phyloP scores from a whole-genome alignment of 148 eudicot genomes.

The Rhododendron vialii region DNA sequence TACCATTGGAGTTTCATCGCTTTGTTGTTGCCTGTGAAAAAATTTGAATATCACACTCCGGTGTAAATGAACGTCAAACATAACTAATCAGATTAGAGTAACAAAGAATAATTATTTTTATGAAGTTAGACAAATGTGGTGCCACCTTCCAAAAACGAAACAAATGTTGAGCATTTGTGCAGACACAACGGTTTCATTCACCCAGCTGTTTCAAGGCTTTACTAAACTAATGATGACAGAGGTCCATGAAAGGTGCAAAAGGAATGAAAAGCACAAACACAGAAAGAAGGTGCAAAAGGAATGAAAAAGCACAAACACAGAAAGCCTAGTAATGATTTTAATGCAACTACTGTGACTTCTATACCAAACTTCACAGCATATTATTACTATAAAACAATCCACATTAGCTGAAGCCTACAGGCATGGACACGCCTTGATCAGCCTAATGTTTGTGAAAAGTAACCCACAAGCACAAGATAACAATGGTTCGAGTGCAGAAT shows the following conservation, averaged over 20 bases:
- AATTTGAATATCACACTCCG: not conserved
- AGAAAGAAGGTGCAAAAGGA: not conserved
- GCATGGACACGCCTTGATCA: not conserved
- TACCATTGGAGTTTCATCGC: conserved; percentile 96
- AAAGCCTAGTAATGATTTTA: not conserved
- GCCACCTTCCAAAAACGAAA: not conserved
- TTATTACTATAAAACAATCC: not conserved
- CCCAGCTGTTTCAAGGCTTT: not conserved
- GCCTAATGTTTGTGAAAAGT: not conserved
- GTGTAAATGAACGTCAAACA: not conserved
- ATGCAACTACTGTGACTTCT: not conserved
- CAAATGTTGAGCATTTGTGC: not conserved
- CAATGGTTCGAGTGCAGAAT: not conserved
- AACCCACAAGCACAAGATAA: not conserved
- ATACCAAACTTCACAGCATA: not conserved
- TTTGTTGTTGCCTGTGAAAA: conserved; percentile 75
- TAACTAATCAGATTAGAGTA: not conserved
- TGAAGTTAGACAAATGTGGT: not conserved
- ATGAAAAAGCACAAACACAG: not conserved
- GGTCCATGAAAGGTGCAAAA: not conserved
- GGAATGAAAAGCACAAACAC: no score
- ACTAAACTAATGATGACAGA: not conserved
- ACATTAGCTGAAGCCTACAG: not conserved
- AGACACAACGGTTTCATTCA: not conserved
- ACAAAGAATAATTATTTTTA: not conserved